Evolutionary conservation across 495 filamentous ascomycete species (phyloP).

Genomic region (Penicillium lagena): DNA sequence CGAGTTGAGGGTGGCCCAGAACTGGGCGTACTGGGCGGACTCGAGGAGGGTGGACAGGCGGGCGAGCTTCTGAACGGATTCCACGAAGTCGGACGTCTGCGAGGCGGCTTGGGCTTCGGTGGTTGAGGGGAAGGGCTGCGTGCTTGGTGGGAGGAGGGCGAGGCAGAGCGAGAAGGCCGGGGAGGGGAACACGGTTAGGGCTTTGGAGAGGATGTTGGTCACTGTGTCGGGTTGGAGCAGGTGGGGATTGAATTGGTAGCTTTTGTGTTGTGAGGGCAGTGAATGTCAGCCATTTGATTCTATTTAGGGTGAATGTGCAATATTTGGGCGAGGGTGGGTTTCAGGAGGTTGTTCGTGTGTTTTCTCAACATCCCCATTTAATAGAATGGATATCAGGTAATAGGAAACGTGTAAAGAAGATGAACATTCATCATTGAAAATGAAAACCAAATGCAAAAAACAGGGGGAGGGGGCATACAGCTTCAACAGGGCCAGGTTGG

Average conservation of each 20-base stretch:
- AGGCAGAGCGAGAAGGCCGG: slow-evolving; percentile 92
- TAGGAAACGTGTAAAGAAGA: slow-evolving; percentile 82
- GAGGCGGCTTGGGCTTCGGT: slow-evolving; percentile 56
- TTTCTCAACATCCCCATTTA: slow-evolving; percentile 28
- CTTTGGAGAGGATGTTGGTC: slow-evolving; percentile 98
- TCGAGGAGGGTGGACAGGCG: slow-evolving; percentile 78
- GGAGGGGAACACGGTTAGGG: slow-evolving; percentile 93
- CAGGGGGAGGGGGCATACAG: slow-evolving; percentile 61
- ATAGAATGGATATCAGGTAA: slow-evolving; percentile 66
- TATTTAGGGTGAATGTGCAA: not conserved
- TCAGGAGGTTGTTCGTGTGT: slow-evolving; percentile 12
- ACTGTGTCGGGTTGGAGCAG: slow-evolving; percentile 92
- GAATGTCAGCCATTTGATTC: slow-evolving; percentile 4
- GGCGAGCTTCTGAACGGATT: slow-evolving; percentile 86
- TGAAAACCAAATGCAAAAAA: not conserved
- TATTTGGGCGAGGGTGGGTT: slow-evolving; percentile 6
- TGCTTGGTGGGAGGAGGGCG: slow-evolving; percentile 79
- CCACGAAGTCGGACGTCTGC: slow-evolving; percentile 57
- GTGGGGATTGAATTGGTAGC: slow-evolving; percentile 99
- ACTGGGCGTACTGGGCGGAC: slow-evolving; percentile 76
- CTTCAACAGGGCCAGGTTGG: slow-evolving; percentile 92
- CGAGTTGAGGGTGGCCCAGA: slow-evolving; percentile 89
- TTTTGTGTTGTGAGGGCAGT: slow-evolving; percentile 26
- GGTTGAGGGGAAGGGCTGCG: slow-evolving; percentile 51
- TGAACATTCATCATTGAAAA: slow-evolving; percentile 1